A percentile compares a stretch with the other conserved stretches of the same genome.
Conservation (phyloP, 106 monocot species). For the Platanthera zijinensis region DNA sequence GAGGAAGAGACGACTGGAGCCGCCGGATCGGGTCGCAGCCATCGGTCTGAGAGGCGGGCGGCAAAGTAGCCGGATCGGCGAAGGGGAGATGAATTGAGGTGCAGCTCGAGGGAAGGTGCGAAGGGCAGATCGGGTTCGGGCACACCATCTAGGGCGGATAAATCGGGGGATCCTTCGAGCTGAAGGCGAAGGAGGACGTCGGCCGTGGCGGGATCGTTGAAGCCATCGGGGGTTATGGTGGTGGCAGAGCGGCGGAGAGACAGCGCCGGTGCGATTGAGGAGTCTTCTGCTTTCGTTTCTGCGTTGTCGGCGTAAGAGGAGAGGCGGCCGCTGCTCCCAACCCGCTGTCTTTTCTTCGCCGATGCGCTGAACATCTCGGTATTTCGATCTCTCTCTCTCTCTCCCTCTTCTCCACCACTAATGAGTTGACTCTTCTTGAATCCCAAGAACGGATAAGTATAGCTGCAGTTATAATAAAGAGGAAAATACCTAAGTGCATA, state of each 20-base stretch:
- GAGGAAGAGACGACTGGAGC: not conserved
- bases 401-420: too few species aligned
- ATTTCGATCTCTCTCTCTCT: not conserved
- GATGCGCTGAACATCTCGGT: not conserved
- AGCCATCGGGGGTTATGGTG: slow-evolving; percentile 23
- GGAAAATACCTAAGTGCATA: too few species aligned
- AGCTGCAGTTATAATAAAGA: too few species aligned
- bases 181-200: slow-evolving; percentile 57
- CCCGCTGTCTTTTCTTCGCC: slow-evolving; percentile 35
- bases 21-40: slow-evolving; percentile 14
- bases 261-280: slow-evolving; percentile 4
- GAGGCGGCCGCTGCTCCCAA: slow-evolving; percentile 51
- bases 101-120: slow-evolving; percentile 38
- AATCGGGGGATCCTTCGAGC: slow-evolving; percentile 18
- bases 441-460: too few species aligned
- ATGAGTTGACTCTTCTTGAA: too few species aligned
- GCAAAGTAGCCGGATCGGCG: slow-evolving; percentile 67
- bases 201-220: slow-evolving; percentile 48
- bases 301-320: slow-evolving; percentile 15
- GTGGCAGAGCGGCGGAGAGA: not conserved
- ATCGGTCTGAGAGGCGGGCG: slow-evolving; percentile 84
- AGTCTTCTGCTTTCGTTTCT: not conserved
- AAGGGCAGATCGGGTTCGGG: not conserved
- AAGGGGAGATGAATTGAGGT: slow-evolving; percentile 69
- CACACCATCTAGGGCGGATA: not conserved